phyloP scores from a whole-genome alignment of 139 green algal genomes.

The Picochlorum costavermella region DNA sequence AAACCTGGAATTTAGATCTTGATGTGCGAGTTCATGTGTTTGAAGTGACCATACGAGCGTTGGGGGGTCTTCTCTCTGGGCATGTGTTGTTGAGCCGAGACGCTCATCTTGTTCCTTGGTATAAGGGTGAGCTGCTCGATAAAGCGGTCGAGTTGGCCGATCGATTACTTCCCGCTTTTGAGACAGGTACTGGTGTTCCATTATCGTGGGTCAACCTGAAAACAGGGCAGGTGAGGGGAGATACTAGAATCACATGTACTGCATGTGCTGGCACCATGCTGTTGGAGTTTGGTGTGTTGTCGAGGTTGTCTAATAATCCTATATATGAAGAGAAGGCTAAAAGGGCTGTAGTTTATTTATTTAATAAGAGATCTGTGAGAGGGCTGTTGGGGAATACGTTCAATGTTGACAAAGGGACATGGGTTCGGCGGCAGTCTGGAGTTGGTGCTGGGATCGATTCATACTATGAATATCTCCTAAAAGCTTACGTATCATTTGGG shows the following conservation, averaged over 20 bases:
- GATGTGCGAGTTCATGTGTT: constrained; percentile 49
- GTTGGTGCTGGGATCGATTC: constrained; percentile 75
- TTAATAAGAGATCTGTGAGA: constrained; percentile 15
- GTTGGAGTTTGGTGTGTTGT: constrained; percentile 77
- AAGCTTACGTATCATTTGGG: constrained; percentile 78
- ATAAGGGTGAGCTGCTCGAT: constrained; percentile 49
- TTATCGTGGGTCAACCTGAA: constrained; percentile 63
- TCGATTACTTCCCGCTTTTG: constrained; percentile 71
- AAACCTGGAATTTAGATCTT: constrained; percentile 43
- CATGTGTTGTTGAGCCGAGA: constrained; percentile 32
- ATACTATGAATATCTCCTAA: constrained; percentile 90
- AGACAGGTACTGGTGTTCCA: constrained; percentile 65
- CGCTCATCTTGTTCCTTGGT: constrained; percentile 20
- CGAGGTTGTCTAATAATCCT: constrained; percentile 39
- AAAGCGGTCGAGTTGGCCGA: constrained; percentile 56
- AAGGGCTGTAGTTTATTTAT: constrained; percentile 26
- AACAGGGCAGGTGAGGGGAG: constrained; percentile 30
- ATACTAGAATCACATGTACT: constrained; percentile 66
- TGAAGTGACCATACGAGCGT: constrained; percentile 58
- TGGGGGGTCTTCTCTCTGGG: constrained; percentile 44
- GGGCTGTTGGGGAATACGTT: constrained; percentile 68
- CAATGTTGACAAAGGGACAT: constrained; percentile 52
- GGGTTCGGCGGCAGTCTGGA: constrained; percentile 53
- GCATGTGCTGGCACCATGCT: constrained; percentile 78
- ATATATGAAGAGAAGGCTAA: constrained; percentile 30